Percentiles rank a stretch among this genome's conserved stretches.
phyloP scores from a whole-genome alignment of 331 rosid genomes.

The Quercus lobata region DNA sequence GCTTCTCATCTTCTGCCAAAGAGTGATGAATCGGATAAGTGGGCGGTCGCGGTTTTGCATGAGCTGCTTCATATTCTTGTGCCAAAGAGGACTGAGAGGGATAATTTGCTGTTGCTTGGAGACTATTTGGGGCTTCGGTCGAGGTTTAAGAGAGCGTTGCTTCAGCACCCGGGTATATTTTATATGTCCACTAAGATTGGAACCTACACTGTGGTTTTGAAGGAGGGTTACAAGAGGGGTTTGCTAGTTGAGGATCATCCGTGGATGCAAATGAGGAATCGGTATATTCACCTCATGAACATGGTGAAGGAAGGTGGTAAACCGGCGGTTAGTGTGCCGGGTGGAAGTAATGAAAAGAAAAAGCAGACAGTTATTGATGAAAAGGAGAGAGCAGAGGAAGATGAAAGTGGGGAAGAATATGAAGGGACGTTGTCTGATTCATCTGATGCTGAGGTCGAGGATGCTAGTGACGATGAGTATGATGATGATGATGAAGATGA shows the following conservation, averaged over 20 bases:
- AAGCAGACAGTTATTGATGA: slow-evolving; percentile 20
- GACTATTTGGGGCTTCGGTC: slow-evolving; percentile 73
- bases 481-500: slow-evolving; percentile 20
- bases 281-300: slow-evolving; percentile 65
- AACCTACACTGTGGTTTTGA: slow-evolving; percentile 63
- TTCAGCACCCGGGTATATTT: slow-evolving; percentile 75
- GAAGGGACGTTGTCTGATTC: slow-evolving; percentile 29
- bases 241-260: slow-evolving; percentile 45
- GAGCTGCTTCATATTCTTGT: slow-evolving; percentile 75
- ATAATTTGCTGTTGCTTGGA: slow-evolving; percentile 53
- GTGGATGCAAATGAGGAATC: slow-evolving; percentile 49
- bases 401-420: slow-evolving; percentile 22
- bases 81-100: slow-evolving; percentile 69
- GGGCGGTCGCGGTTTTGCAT: slow-evolving; percentile 73
- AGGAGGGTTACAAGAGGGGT: slow-evolving; percentile 83
- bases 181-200: slow-evolving; percentile 67
- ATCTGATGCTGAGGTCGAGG: slow-evolving; percentile 39
- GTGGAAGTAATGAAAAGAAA: slow-evolving; percentile 16
- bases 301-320: slow-evolving; percentile 43
- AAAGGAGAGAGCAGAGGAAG: slow-evolving; percentile 10
- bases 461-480: slow-evolving; percentile 18
- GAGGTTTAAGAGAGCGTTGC: slow-evolving; percentile 69
- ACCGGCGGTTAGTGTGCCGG: slow-evolving; percentile 21
- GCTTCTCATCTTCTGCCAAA: slow-evolving; percentile 43
- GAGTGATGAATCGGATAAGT: slow-evolving; percentile 72